phyloP scores from a whole-genome alignment of 225 moss, liverwort and hornwort genomes.

The Climacium dendroides region DNA sequence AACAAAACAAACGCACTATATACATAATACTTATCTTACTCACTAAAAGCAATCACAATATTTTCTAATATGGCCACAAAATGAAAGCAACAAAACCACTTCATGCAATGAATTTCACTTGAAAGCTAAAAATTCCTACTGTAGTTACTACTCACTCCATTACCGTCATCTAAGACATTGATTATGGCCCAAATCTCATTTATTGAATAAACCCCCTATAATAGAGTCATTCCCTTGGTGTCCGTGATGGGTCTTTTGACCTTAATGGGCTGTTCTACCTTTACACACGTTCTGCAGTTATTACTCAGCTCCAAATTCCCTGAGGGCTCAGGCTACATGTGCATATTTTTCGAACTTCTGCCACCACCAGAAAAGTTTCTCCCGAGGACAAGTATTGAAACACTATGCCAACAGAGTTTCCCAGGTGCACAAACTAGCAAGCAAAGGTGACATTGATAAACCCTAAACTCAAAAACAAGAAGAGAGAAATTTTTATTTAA shows the following conservation, averaged over 20 bases:
- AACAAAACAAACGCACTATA: neutral
- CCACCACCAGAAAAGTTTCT: neutral
- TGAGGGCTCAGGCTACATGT: neutral
- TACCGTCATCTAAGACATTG: neutral
- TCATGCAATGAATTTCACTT: neutral
- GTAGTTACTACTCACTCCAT: too few relatives aligned
- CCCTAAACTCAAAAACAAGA: neutral
- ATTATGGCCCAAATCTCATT: neutral
- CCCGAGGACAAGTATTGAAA: neutral
- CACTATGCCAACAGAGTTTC: neutral
- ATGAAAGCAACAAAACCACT: too few relatives aligned
- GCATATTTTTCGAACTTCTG: too few relatives aligned
- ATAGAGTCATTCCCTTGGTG: neutral
- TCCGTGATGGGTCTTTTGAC: neutral
- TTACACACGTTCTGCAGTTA: neutral
- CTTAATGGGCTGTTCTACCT: neutral
- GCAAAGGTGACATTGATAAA: neutral
- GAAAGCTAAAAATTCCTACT: accelerated
- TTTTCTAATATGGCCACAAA: neutral
- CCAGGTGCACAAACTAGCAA: neutral
- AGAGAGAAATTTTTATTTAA: neutral
- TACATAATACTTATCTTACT: neutral
- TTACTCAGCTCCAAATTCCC: neutral
- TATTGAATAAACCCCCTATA: neutral
- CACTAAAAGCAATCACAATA: neutral